Evolutionary conservation across 192 early-diverging fungal species (phyloP).

Genomic region (Chytriomyces sp.): DNA sequence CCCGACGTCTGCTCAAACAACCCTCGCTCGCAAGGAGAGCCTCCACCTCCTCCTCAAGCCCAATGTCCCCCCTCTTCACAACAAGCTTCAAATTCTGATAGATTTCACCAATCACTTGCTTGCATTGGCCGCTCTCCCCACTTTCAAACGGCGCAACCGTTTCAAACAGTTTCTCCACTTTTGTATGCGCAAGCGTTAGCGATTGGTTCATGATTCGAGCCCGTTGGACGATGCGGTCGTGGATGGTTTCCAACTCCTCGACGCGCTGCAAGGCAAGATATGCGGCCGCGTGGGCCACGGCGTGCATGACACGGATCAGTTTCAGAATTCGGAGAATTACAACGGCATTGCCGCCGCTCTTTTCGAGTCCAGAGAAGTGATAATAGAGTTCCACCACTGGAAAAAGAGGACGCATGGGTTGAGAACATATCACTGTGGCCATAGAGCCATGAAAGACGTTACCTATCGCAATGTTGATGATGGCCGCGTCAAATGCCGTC

Average conservation of each 20-base stretch:
- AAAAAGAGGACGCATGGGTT: background rate
- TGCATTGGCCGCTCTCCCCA: background rate
- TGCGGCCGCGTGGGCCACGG: constrained; percentile 3
- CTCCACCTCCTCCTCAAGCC: background rate
- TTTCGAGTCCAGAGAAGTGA: background rate
- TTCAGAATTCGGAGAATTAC: background rate
- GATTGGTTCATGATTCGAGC: background rate
- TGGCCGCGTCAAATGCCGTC: background rate
- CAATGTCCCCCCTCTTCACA: background rate
- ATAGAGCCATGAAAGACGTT: background rate
- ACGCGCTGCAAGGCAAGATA: background rate
- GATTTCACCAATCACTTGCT: background rate
- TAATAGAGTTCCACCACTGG: background rate
- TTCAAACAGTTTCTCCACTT: background rate
- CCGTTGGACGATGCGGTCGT: background rate
- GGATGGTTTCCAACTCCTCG: background rate
- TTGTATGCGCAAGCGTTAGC: background rate
- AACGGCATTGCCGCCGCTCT: background rate
- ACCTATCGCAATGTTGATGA: background rate
- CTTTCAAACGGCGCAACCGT: background rate
- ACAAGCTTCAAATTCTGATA: background rate
- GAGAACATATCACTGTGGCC: too few relatives aligned
- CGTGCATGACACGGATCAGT: background rate
- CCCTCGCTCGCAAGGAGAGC: background rate
- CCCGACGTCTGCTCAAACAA: too few relatives aligned